Evolutionary conservation across 2,329 filamentous ascomycete species (phyloP), one percentile per base, ranked within the genome.

Genomic region (Thelonectria olida): DNA sequence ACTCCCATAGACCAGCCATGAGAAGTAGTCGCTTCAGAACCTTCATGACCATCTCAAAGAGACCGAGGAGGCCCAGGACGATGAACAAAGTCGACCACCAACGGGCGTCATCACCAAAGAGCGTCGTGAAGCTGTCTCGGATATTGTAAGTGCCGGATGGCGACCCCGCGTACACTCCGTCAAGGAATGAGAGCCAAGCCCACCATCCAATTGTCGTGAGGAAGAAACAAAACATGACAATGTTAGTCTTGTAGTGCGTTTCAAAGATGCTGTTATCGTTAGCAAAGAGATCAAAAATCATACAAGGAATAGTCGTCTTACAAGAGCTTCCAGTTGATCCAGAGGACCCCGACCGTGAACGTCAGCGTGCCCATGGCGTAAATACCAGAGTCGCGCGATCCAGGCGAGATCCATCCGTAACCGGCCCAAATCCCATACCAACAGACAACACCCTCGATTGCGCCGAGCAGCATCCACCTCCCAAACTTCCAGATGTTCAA

Each of bases 261-360:
- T 96, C 92, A 54, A 96, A 82, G 62, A 91, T 85, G 66, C 87
- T 78, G 67, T 17, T 10, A 20, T 3, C 4, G 58, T 75, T 68
- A 76, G 75, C 34, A 42, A 41, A n/a, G n/a, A n/a, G n/a, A n/a
- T n/a, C 38, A 2, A 15, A 20, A 25, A 48, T 25, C 9, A 3
- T 27, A 39, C 10, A 20, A 7, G 13, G 9, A 20, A 28, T 1
- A 10, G 3, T 9, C 20, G 8, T 15, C 86, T 80, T 78, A 89
- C 83, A 95, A 89, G 52, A 95, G 83, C 78, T 96, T 96, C 75
- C 85, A 81, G 68, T 90, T 91, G 75, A 93, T 92, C 76, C 92
- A 83, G 25, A 91, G 78, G 10, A 96, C 85, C 47, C 86, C 88
- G 4, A 90, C 82, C 2, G 89, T 88, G 75, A 91, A 97, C 0